Evolutionary conservation across 345 rosid genomes (phyloP), one percentile per base, ranked within the genome.

Genomic region (Orychophragmus violaceus): DNA sequence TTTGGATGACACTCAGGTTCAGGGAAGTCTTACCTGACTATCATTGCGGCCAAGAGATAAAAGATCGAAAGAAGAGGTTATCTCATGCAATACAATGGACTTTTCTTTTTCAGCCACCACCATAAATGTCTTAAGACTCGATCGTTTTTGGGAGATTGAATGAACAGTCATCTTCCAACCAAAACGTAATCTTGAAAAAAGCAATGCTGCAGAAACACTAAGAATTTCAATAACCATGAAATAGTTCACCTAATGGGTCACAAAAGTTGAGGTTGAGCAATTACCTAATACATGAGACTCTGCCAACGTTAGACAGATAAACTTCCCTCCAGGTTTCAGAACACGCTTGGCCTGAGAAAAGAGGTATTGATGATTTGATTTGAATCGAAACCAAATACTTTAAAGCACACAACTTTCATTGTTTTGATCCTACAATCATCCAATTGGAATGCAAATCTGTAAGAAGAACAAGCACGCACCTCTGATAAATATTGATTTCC

Each of bases 251-350:
- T 19, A 36, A 63, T 33, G 9, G 7, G 9, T 23, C n/a, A 41
- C 50, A n/a, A 52, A 48, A 79, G 6, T 23, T 12, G 42, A 13
- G 39, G 39, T 52, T 14, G 1, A 5, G 5, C 48, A 42, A 42
- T 41, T 54, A 93, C 98, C 98, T 83, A 88, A 81, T 41, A 93
- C 91, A 74, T 93, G 97, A 76, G 90, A 83, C 75, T 93, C 96
- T 24, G 89, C 97, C 74, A 93, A 66, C 2, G 96, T 93, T 44
- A 93, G 78, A 73, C 98, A 93, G 13, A 90, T 62, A 74, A 90
- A 93, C 79, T 86, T 90, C 13, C 96, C 97, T 13, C 89, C 82
- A 41, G 77, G 64, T 74, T 70, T 86, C 71, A 90, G 30, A 72
- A 93, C 81, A 68, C 98, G 82, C 77, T 81, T 85, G 60, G 81